A percentile compares a stretch with the other conserved stretches of the same genome.
Evolutionary conservation across 2,329 filamentous ascomycete genomes (phyloP).

Genomic region (Harringtonia aguacate): DNA sequence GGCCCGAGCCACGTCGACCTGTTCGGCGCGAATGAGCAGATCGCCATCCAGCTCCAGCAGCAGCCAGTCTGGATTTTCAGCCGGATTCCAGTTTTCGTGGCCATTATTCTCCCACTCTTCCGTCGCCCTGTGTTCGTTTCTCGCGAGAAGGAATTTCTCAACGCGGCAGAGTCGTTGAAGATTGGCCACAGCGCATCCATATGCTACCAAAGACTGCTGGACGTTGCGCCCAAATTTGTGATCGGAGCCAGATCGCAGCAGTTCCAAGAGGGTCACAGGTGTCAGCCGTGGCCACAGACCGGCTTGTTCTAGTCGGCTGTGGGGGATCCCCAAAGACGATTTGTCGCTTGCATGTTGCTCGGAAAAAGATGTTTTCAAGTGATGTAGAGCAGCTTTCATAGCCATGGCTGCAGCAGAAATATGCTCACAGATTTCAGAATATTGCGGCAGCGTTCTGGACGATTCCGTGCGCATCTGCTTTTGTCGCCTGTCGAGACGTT

Average conservation of each 20-base stretch:
- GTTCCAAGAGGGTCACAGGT: conserved; percentile 30
- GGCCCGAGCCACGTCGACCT: conserved; percentile 50
- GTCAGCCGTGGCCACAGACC: conserved; percentile 36
- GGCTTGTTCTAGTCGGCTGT: conserved; percentile 26
- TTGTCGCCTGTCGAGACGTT: background rate
- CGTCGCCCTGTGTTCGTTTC: conserved; percentile 16
- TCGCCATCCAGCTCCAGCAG: conserved; percentile 57
- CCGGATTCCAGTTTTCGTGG: conserved; percentile 47
- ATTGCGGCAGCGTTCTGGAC: too few relatives aligned
- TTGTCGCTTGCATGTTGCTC: too few relatives aligned
- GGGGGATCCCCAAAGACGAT: too few relatives aligned
- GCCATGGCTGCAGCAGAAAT: too few relatives aligned
- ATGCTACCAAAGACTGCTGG: conserved; percentile 28
- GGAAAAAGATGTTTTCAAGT: too few relatives aligned
- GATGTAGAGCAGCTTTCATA: too few relatives aligned
- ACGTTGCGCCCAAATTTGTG: conserved; percentile 21
- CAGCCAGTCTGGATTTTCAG: conserved; percentile 48
- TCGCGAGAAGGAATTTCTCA: conserved; percentile 16
- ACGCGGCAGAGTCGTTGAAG: conserved; percentile 36
- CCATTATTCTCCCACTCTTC: conserved; percentile 37
- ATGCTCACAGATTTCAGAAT: too few relatives aligned
- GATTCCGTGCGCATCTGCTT: background rate
- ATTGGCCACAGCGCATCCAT: conserved; percentile 30
- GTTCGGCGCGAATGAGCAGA: conserved; percentile 48
- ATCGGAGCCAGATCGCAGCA: conserved; percentile 26